Evolutionary conservation across 2,329 filamentous ascomycete genomes (phyloP), one percentile per base, ranked within the genome.

Genomic region (Pseudogymnoascus sp.): DNA sequence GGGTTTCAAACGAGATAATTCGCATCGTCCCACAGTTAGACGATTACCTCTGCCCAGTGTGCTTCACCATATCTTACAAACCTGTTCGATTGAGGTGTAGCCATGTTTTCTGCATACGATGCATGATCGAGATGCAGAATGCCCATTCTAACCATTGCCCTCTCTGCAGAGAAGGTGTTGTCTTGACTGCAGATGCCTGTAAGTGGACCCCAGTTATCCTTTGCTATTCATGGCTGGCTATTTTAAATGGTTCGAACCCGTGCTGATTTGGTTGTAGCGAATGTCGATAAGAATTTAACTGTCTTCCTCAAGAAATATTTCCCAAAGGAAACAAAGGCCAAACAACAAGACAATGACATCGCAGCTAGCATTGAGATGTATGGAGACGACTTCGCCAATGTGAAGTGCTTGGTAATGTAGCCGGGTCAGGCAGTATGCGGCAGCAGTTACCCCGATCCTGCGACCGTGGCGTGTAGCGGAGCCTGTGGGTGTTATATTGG

Each of bases 21-120:
- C 80, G 81, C 9, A 77, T 88, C 45, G 85, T 95, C 5, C 90
- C 90, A 0, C 89, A 91, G 67, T 73, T 94, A n/a, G 85, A 90
- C 68, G 90, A 95, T 72, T 92, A 91, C 72, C 77, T 85, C 7
- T 95, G 90, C 67, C 89, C 90, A 1, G 83, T 94, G 62, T 94
- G 90, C 73, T 85, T 86, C 66, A 82, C 81, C 41, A 83, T 95
- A 61, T 83, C 86, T n/a, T 94, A 88, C 77, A 83, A 89, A 66
- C 90, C 90, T 0, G 82, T 95, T n/a, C 82, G 85, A 21, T 77
- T 95, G 33, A 79, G 80, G 12, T 95, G 90, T 71, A 75, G 80
- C 26, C 89, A 94, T 65, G 75, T 92, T 12, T 92, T 92, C 69
- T 95, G 90, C 74, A 92, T 94, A 60, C 80, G 88, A 2, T 95